Conservation (phyloP, 2,329 filamentous ascomycete species). For the Trichoderma gracile region DNA sequence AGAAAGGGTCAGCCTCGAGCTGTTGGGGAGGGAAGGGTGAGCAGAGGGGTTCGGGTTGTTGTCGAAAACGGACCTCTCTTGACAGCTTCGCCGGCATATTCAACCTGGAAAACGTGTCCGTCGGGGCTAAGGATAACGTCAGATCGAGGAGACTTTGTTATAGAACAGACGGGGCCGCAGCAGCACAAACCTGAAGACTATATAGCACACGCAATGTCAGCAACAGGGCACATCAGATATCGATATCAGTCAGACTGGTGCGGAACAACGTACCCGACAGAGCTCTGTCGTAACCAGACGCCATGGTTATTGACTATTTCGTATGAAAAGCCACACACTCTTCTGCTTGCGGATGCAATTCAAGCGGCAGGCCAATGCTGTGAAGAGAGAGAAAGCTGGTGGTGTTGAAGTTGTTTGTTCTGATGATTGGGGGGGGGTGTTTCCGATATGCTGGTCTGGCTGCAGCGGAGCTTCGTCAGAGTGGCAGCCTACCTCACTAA, state of each 20-base stretch:
- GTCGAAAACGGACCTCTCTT: conserved; percentile 73
- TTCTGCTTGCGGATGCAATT: neutral
- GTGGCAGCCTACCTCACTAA: conserved; percentile 38
- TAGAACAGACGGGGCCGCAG: conserved; percentile 7
- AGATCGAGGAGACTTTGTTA: neutral
- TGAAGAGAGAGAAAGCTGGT: neutral
- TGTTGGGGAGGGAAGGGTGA: conserved; percentile 3
- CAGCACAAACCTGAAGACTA: conserved; percentile 75
- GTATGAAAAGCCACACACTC: neutral
- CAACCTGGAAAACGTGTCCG: conserved; percentile 99
- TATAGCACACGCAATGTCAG: conserved; percentile 51
- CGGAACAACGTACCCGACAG: conserved; percentile 77
- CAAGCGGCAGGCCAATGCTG: conserved; percentile 19
- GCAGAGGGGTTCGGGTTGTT: neutral
- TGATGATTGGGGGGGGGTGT: conserved; percentile 28
- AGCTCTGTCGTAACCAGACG: conserved; percentile 98
- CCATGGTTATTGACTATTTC: conserved; percentile 52
- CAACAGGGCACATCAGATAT: conserved; percentile 3
- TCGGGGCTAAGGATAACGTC: conserved; percentile 69
- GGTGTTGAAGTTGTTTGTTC: conserved; percentile 1
- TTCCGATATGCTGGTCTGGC: conserved; percentile 23
- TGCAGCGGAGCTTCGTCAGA: conserved; percentile 44
- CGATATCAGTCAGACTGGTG: conserved; percentile 28
- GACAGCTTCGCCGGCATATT: conserved; percentile 98
- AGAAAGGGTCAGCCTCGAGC: conserved; percentile 19